Base-by-base conservation (phyloP, 2,329 filamentous ascomycete species). In the Talaromyces sp. region DNA sequence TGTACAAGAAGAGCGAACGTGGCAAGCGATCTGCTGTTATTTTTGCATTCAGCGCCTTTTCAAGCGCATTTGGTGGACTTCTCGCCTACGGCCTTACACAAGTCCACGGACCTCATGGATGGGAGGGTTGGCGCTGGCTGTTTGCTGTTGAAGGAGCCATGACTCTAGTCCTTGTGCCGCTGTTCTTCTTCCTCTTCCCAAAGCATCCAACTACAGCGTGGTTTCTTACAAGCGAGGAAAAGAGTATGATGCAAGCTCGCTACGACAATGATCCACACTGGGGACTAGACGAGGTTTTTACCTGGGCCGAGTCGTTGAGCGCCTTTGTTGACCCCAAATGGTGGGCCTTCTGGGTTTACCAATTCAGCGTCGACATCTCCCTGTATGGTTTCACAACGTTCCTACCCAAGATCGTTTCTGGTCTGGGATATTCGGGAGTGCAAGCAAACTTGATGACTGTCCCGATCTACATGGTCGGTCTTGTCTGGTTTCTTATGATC, bases 261-360 rank as follows among this genome's bases (percentile, higher is more conserved):
- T 71, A 71, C 48, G 66, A 70, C 14, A 63, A 65, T 25, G 67
- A 72, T 25, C 69, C 68, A 3, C 65, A 70, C 55, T 72, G 69
- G 69, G 70, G 67, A 18, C 58, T 64, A 11, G 68, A 71, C 57
- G 70, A 72, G 46, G 61, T 64, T 37, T 71, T 72, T 62, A 66
- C 61, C 37, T 71, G 69, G 69, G 56, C 65, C 18, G 66, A 66
- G 25, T 65, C 66, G 9, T 39, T 65, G 9, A 64, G 67, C 40
- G 70, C 70, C 61, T 23, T 70, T 64, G 63, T 48, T 2, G 71
- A 74, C 35, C 57, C 57, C 40, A 59, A 59, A 59, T 76, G 69
- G 62, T 70, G 71, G 37, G 70, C 70, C 0, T 74, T 70, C 23
- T 73, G 69, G 39, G 67, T 68, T 23, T 67, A 71, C 55, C 73